These are phyloP conservation scores for Breynia disticha DNA, from an alignment of 441 rosid genomes.

Conservation along the genomic window DNA sequence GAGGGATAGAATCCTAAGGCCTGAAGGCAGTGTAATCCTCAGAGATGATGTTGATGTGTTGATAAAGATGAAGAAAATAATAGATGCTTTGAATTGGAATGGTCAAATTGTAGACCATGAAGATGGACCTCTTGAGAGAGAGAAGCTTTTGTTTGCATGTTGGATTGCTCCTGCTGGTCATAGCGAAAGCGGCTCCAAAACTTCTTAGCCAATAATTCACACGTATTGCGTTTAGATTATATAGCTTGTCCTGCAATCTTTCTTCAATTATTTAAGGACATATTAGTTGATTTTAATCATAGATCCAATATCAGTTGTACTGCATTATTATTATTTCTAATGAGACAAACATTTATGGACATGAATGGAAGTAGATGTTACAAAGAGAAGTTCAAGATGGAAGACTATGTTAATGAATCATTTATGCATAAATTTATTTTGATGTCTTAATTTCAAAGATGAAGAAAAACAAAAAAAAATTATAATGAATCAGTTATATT, in stretches of 20 bases:
- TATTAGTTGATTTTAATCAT: neutral
- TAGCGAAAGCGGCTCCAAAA: no score
- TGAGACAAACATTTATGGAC: neutral
- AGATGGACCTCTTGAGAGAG: conserved; percentile 52
- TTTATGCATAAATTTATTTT: no score
- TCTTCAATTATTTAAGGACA: neutral
- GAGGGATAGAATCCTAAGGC: conserved; percentile 60
- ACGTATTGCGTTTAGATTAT: conserved; percentile 10
- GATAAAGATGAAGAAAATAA: conserved; percentile 41
- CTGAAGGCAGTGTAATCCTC: conserved; percentile 52
- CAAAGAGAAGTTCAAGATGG: no score
- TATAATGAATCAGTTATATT: no score
- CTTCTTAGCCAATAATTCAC: neutral
- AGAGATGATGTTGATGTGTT: conserved; percentile 50
- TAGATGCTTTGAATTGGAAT: conserved; percentile 39
- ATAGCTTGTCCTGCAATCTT: neutral
- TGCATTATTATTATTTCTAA: neutral
- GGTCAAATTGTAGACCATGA: conserved; percentile 53
- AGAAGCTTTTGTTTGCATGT: conserved; percentile 52
- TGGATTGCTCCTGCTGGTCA: conserved; percentile 35
- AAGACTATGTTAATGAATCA: no score
- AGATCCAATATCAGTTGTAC: neutral
- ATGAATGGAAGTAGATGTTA: neutral
- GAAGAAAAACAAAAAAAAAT: no score
- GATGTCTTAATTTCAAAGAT: no score